Base-by-base conservation (phyloP, 164 flowering plant genomes). In the Malania oleifera region DNA sequence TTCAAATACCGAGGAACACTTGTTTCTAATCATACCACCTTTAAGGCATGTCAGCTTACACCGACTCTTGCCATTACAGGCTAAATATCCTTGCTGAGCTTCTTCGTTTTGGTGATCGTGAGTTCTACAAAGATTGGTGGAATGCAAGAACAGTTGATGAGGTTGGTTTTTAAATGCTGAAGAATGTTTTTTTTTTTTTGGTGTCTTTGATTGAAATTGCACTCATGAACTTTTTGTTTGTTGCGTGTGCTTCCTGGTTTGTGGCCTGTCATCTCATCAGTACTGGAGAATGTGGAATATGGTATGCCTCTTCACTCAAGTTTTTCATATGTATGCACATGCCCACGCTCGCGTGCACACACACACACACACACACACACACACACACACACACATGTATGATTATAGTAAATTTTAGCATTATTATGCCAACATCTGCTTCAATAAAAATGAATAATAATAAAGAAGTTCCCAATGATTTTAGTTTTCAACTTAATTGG, bases 261-360 rank as follows among this genome's bases (percentile, higher is more conserved):
- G 45, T 26, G 45, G 24, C 55, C 26, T 41, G 46, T 23, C 64
- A 72, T 69, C 92, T 23, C 64, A 72, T 69, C 92, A 95, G 99
- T 95, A 95, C 63, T 95, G 99, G 99, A 91, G 91, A 69, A 80
- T 83, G 95, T 95, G 99, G 99, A 95, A 95, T 72, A 91, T 91
- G 99, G 97, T 95, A 86, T 61, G 70, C 60, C 61, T 60, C 70
- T 55, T 52, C 57, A 15, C 56, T 62, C 44, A 39, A 35, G 2
- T 28, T 9, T 9, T 31, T 31, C n/a, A n/a, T n/a, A n/a, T n/a
- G n/a, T n/a, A n/a, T n/a, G n/a, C n/a, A n/a, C n/a, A n/a, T n/a
- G n/a, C n/a, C n/a, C n/a, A n/a, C n/a, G n/a, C n/a, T n/a, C n/a
- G n/a, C n/a, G n/a, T n/a, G n/a, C n/a, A n/a, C n/a, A n/a, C n/a